Conservation (phyloP, 2,329 filamentous ascomycete species). For the Pseudogymnoascus sp. region DNA sequence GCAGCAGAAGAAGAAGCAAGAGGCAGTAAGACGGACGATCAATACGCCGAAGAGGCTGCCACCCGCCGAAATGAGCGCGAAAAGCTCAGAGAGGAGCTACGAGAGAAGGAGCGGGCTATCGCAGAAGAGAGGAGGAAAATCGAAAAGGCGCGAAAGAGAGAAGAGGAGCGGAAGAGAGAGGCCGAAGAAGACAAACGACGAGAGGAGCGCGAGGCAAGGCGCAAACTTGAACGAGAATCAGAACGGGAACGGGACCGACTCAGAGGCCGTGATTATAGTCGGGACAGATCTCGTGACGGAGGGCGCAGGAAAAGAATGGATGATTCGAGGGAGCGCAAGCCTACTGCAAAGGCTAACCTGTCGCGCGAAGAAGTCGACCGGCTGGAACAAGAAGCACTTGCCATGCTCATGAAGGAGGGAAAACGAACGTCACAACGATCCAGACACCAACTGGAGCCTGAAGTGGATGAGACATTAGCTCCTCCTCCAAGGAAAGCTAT, state of each 20-base stretch:
- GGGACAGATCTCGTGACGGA: not conserved
- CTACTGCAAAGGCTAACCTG: slow-evolving; percentile 19
- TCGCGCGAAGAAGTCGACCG: slow-evolving; percentile 28
- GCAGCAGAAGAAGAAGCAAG: slow-evolving; percentile 56
- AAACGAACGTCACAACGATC: slow-evolving; percentile 24
- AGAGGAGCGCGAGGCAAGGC: slow-evolving; percentile 27
- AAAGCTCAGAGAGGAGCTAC: slow-evolving; percentile 50
- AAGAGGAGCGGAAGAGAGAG: slow-evolving; percentile 37
- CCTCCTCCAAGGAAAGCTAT: slow-evolving; percentile 28
- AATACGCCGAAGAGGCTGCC: slow-evolving; percentile 61
- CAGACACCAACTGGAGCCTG: slow-evolving; percentile 27
- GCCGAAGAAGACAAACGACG: slow-evolving; percentile 37
- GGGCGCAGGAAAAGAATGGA: slow-evolving; percentile 11
- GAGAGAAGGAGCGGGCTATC: slow-evolving; percentile 47
- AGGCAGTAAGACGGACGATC: slow-evolving; percentile 65
- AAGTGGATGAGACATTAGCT: slow-evolving; percentile 27
- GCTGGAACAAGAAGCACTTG: slow-evolving; percentile 27
- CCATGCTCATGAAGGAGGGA: slow-evolving; percentile 28
- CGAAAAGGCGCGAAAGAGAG: slow-evolving; percentile 45
- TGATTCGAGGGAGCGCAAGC: slow-evolving; percentile 8
- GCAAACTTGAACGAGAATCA: slow-evolving; percentile 23
- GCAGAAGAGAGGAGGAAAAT: slow-evolving; percentile 54
- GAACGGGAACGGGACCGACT: slow-evolving; percentile 18
- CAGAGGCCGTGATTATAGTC: slow-evolving; percentile 18
- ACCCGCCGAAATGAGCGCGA: slow-evolving; percentile 53